phyloP scores from a whole-genome alignment of 768 basidiomycete genomes.

The Russula abietina region DNA sequence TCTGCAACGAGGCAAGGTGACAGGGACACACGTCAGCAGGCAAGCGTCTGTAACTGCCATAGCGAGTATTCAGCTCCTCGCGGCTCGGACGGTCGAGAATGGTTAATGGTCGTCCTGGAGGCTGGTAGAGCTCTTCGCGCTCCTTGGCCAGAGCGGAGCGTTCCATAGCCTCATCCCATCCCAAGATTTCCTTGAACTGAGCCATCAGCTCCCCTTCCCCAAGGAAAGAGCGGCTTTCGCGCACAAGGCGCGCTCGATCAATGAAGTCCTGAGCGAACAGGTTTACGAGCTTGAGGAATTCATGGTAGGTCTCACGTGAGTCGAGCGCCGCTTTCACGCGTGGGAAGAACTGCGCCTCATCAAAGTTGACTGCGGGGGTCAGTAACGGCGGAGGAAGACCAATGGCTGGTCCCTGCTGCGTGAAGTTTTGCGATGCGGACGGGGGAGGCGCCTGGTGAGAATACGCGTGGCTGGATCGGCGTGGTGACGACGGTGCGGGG shows the following conservation, averaged over 20 bases:
- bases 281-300: slow-evolving; percentile 93
- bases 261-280: slow-evolving; percentile 93
- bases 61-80: slow-evolving; percentile 62
- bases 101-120: slow-evolving; percentile 27
- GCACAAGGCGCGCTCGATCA: slow-evolving; percentile 75
- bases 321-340: slow-evolving; percentile 72
- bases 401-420: slow-evolving; percentile 6
- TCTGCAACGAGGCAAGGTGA: slow-evolving; percentile 1
- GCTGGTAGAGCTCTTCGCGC: slow-evolving; percentile 28
- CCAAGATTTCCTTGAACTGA: slow-evolving; percentile 80
- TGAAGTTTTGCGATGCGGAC: slow-evolving; percentile 7
- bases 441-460: slow-evolving; percentile 20
- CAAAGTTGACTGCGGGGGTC: slow-evolving; percentile 29
- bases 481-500: slow-evolving; percentile 29
- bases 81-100: slow-evolving; percentile 42
- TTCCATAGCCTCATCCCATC: slow-evolving; percentile 73
- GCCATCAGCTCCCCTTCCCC: slow-evolving; percentile 70
- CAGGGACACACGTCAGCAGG: slow-evolving; percentile 60
- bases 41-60: slow-evolving; percentile 87
- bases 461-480: slow-evolving; percentile 23
- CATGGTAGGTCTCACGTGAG: slow-evolving; percentile 76
- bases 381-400: slow-evolving; percentile 22
- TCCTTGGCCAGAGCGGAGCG: slow-evolving; percentile 29
- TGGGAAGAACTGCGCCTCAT: slow-evolving; percentile 85
- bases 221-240: slow-evolving; percentile 71